phyloP scores from a whole-genome alignment of 148 eudicot species.

The Rhododendron molle region DNA sequence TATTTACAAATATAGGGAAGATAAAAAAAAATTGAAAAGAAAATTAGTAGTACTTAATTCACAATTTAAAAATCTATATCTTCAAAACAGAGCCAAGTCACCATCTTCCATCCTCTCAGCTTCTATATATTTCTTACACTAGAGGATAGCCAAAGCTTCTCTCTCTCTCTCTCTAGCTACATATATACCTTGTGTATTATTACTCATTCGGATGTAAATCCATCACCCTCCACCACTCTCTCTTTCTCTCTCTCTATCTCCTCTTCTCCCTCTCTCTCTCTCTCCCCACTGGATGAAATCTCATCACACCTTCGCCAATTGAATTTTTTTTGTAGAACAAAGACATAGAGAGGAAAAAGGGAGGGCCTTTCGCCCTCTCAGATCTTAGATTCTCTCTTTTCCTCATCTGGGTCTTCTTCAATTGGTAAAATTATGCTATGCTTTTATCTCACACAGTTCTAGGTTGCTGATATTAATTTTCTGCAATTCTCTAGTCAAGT shows the following conservation, averaged over 20 bases:
- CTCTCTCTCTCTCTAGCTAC: slow-evolving; percentile 21
- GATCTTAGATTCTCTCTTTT: slow-evolving; percentile 45
- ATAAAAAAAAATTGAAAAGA: not conserved
- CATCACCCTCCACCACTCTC: slow-evolving; percentile 26
- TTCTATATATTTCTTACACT: slow-evolving; percentile 34
- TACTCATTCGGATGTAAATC: slow-evolving; percentile 33
- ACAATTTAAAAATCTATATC: not conserved
- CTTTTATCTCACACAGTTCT: slow-evolving; percentile 4
- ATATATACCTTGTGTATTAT: slow-evolving; percentile 22
- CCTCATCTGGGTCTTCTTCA: slow-evolving; percentile 21
- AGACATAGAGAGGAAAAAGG: slow-evolving; percentile 33
- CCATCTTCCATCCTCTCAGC: slow-evolving; percentile 57
- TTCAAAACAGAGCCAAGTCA: slow-evolving; percentile 2
- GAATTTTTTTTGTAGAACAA: slow-evolving; percentile 12
- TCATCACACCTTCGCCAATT: slow-evolving; percentile 3
- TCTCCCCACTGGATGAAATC: slow-evolving; percentile 13
- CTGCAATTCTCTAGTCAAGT: slow-evolving; percentile 12
- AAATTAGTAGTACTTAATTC: not conserved
- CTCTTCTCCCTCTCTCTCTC: slow-evolving; percentile 5
- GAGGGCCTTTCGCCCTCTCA: slow-evolving; percentile 62
- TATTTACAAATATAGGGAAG: not conserved
- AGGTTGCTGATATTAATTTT: slow-evolving; percentile 9
- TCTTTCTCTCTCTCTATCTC: slow-evolving; percentile 26
- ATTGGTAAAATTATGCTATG: slow-evolving; percentile 17
- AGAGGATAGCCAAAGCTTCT: slow-evolving; percentile 54